Percentiles rank a stretch among this genome's conserved stretches.
Conservation (phyloP, 805 yeast species). For the Nakazawaea wickerhamii region DNA sequence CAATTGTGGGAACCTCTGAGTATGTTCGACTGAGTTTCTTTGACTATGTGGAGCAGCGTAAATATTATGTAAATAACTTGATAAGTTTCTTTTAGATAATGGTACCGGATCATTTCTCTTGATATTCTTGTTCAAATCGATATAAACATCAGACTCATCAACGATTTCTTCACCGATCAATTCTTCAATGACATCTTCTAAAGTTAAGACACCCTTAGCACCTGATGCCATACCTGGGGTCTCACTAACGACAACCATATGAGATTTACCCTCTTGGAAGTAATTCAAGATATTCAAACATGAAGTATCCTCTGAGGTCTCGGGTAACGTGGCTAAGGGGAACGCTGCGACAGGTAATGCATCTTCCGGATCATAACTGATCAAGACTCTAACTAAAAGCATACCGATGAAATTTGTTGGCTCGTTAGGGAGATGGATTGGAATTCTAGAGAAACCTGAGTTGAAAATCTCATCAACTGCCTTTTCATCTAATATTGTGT, state of each 20-base stretch:
- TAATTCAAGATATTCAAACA: conserved; percentile 91
- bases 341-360: conserved; percentile 86
- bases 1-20: no score
- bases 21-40: conserved; percentile 35
- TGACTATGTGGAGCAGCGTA: conserved; percentile 36
- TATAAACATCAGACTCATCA: conserved; percentile 91
- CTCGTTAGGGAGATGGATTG: conserved; percentile 85
- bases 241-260: conserved; percentile 89
- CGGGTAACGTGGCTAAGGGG: conserved; percentile 95
- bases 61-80: conserved; percentile 60
- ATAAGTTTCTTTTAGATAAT: conserved; percentile 59
- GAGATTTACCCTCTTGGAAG: conserved; percentile 96
- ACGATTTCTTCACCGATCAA: conserved; percentile 96
- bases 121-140: conserved; percentile 85
- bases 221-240: conserved; percentile 77
- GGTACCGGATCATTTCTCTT: conserved; percentile 77
- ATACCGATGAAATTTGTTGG: conserved; percentile 91
- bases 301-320: conserved; percentile 86
- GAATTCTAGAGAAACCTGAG: conserved; percentile 93
- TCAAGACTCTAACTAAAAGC: conserved; percentile 86
- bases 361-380: conserved; percentile 96
- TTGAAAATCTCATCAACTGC: conserved; percentile 86
- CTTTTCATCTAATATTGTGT: conserved; percentile 72
- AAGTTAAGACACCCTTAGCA: conserved; percentile 84
- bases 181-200: conserved; percentile 98